These are phyloP conservation scores for Botrytis hyacinthi DNA, from an alignment of 2,329 filamentous ascomycete species.

Conservation along the genomic window DNA sequence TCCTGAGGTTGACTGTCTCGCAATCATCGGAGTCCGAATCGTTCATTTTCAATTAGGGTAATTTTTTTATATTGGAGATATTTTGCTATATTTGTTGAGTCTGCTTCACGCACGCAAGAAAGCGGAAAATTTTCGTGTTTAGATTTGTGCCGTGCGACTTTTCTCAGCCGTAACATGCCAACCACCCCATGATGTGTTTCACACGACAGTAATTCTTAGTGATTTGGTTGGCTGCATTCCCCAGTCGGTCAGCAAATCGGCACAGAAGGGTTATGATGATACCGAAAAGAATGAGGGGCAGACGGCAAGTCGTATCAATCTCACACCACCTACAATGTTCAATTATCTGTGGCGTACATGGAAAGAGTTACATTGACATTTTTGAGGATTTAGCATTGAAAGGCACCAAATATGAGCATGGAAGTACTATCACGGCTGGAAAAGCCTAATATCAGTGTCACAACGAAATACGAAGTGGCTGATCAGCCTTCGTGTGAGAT, in stretches of 20 bases:
- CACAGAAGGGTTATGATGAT: neutral
- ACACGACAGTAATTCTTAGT: neutral
- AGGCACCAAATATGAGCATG: neutral
- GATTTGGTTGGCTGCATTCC: neutral
- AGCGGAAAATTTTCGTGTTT: neutral
- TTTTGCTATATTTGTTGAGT: no score
- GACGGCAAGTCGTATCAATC: neutral
- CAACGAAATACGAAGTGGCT: neutral
- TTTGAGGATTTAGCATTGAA: neutral
- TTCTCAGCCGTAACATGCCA: neutral
- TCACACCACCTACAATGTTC: neutral
- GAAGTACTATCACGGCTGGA: neutral
- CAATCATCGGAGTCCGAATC: neutral
- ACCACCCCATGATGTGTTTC: neutral
- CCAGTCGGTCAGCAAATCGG: neutral
- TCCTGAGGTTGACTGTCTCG: accelerated
- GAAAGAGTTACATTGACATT: neutral
- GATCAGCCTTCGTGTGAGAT: neutral
- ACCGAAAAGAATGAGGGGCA: neutral
- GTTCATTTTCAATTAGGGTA: neutral
- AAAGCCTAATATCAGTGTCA: neutral
- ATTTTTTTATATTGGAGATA: no score
- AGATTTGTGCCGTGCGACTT: neutral
- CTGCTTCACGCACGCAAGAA: neutral
- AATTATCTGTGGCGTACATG: neutral